Percentiles rank a stretch among this genome's conserved stretches.
phyloP scores from a whole-genome alignment of 2,329 filamentous ascomycete genomes.

The Dendryphion nanum region DNA sequence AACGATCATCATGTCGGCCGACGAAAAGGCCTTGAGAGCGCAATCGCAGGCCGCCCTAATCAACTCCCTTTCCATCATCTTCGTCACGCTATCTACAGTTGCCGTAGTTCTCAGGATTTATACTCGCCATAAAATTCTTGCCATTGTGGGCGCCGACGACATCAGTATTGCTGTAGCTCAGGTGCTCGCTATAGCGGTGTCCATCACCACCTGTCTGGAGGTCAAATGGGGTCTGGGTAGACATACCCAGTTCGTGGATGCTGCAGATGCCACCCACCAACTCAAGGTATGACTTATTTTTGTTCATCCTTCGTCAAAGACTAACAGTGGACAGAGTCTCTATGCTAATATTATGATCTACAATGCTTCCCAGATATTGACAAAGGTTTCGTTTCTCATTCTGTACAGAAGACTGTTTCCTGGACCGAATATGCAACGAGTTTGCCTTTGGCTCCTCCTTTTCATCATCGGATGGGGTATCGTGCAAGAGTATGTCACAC shows the following conservation, averaged over 20 bases:
- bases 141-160: constrained; percentile 11
- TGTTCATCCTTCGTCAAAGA: background rate
- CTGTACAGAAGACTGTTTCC: constrained; percentile 16
- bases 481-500: constrained; percentile 9
- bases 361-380: constrained; percentile 14
- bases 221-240: constrained; percentile 9
- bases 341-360: constrained; percentile 11
- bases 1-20: background rate
- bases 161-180: constrained; percentile 11
- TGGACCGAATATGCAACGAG: constrained; percentile 4
- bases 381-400: constrained; percentile 16
- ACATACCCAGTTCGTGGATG: constrained; percentile 12
- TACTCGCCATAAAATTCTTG: constrained; percentile 6
- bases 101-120: constrained; percentile 12
- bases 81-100: constrained; percentile 9
- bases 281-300: constrained; percentile 5
- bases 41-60: constrained; percentile 10
- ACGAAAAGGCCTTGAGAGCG: constrained; percentile 2
- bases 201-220: constrained; percentile 10
- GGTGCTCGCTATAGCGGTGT: constrained; percentile 9
- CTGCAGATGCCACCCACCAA: constrained; percentile 3
- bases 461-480: constrained; percentile 14
- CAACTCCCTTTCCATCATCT: constrained; percentile 7
- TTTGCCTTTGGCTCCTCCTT: constrained; percentile 9
- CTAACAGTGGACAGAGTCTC: constrained; percentile 8